Conservation (phyloP, 169 alveolate genomes). For the Plasmodium coatneyi region DNA sequence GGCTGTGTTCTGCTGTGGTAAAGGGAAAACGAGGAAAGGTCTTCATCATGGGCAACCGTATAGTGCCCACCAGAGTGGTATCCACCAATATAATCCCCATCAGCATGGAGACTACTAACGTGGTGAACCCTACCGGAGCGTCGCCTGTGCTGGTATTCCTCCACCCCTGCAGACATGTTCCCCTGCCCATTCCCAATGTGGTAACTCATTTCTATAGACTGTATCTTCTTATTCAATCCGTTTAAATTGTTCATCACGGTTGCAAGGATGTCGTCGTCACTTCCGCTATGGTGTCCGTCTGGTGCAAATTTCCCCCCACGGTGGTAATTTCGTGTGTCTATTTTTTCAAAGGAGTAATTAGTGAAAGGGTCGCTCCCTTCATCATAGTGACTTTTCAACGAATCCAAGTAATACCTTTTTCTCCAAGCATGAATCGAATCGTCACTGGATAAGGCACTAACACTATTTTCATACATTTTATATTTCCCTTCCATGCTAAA, state of each 20-base stretch:
- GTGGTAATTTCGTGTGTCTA: not conserved
- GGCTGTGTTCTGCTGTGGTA: not conserved
- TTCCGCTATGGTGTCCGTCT: not conserved
- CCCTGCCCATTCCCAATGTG: not conserved
- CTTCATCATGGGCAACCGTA: not conserved
- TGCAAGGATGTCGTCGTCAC: conserved; percentile 4
- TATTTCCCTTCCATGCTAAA: not conserved
- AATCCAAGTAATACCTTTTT: not conserved
- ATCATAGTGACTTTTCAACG: conserved; percentile 2
- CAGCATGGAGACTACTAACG: not conserved
- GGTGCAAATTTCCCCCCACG: not conserved
- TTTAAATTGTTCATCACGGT: conserved; percentile 33
- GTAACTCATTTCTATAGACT: conserved; percentile 29
- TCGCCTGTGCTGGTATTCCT: not conserved
- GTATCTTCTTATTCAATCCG: conserved; percentile 32
- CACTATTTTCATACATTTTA: conserved; percentile 10
- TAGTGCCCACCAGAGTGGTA: not conserved
- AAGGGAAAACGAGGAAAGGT: conserved; percentile 25
- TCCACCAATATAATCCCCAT: not conserved
- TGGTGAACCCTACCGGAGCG: not conserved
- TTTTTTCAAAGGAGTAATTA: conserved; percentile 64
- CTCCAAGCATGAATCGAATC: not conserved
- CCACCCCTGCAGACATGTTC: not conserved
- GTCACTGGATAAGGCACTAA: not conserved
- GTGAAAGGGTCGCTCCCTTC: conserved; percentile 38